Conservation (phyloP, 805 yeast species). For the Danielia oregonensis region DNA sequence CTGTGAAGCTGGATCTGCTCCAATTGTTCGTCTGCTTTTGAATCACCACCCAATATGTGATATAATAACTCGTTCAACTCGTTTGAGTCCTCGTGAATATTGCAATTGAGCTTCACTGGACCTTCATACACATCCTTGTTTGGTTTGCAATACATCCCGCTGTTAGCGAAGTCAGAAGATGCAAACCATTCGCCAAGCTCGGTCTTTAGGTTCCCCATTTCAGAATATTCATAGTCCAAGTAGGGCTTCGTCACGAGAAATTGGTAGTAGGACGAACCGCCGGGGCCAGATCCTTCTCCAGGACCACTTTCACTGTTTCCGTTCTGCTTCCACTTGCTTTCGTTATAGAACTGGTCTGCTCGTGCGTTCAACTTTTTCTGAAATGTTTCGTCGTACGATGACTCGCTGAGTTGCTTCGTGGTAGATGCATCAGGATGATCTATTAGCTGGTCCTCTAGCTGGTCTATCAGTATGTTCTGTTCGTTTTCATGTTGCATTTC, state of each 20-base stretch:
- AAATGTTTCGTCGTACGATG: conserved; percentile 37
- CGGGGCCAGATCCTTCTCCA: neutral
- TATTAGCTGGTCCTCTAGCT: conserved; percentile 45
- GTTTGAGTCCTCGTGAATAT: neutral
- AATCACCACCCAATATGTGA: conserved; percentile 9
- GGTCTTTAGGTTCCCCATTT: conserved; percentile 21
- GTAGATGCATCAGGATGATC: conserved; percentile 39
- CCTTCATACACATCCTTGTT: too few relatives aligned
- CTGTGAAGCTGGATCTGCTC: conserved; percentile 7
- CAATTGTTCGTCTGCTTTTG: conserved; percentile 8
- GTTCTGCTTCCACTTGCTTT: conserved; percentile 7
- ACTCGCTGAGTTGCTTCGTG: conserved; percentile 24
- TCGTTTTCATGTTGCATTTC: conserved; percentile 17
- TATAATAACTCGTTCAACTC: conserved; percentile 10
- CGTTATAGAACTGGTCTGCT: conserved; percentile 33
- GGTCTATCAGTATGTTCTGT: conserved; percentile 34
- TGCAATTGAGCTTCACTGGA: too few relatives aligned
- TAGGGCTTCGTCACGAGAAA: conserved; percentile 31
- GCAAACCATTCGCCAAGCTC: conserved; percentile 41
- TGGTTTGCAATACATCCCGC: neutral
- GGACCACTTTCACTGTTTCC: neutral
- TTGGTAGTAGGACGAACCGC: conserved; percentile 10
- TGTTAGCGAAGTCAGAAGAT: conserved; percentile 22
- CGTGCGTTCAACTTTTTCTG: conserved; percentile 39
- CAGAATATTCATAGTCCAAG: conserved; percentile 27